Conservation (phyloP, 148 eudicot genomes). For the Arbutus unedo region DNA sequence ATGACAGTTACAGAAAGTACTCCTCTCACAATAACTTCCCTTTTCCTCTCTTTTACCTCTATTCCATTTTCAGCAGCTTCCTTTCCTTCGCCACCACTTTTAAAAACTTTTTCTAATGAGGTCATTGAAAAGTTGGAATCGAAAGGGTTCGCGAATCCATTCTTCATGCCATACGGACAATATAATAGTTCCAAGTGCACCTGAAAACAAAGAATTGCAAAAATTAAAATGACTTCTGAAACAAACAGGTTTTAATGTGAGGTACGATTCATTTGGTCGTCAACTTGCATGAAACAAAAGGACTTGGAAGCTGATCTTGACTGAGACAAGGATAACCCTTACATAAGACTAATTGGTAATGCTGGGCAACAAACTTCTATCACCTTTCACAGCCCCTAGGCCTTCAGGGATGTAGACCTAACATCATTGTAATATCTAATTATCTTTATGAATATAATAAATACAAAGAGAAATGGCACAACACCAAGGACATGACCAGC, state of each 20-base stretch:
- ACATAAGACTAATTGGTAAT: background rate
- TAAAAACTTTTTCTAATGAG: slow-evolving; percentile 76
- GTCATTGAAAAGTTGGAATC: slow-evolving; percentile 59
- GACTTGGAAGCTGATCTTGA: background rate
- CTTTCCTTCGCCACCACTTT: slow-evolving; percentile 41
- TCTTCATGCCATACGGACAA: slow-evolving; percentile 58
- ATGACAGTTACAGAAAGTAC: slow-evolving; percentile 88
- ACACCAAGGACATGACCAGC: background rate
- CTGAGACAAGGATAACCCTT: background rate
- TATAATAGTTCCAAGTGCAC: slow-evolving; percentile 96
- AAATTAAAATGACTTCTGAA: background rate
- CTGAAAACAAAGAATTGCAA: slow-evolving; percentile 35
- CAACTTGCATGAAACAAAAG: background rate
- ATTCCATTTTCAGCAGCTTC: slow-evolving; percentile 42
- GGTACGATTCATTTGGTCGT: background rate
- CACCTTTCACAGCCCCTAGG: background rate
- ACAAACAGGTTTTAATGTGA: background rate
- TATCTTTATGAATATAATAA: background rate
- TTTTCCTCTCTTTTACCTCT: slow-evolving; percentile 40
- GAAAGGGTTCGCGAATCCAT: slow-evolving; percentile 63
- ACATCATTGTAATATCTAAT: background rate
- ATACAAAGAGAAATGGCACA: background rate
- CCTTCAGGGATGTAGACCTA: background rate
- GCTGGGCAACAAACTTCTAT: background rate
- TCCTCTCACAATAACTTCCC: slow-evolving; percentile 76